Evolutionary conservation across 2,329 filamentous ascomycete genomes (phyloP), one percentile per base, ranked within the genome.

Genomic region (Fusarium protoensiforme): DNA sequence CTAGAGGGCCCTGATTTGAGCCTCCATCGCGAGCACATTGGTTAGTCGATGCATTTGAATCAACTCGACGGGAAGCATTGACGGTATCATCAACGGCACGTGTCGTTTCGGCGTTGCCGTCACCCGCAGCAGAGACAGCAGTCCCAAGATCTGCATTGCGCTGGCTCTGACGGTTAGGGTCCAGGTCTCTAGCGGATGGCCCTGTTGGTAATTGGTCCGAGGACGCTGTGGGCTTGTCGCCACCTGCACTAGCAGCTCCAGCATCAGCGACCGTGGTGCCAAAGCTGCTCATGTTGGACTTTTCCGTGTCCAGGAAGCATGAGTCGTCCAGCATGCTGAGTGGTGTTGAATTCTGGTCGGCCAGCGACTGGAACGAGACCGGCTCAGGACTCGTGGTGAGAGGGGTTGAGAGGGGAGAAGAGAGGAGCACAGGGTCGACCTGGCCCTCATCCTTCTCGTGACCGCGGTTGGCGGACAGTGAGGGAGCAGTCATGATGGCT

Each of bases 281-380:
- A 20, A 65, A 59, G 56, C 59, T 61, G 54, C 33, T 60, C 39
- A 63, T 59, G 41, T 67, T 75, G 36, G 54, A 64, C 58, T 65
- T 62, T 16, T 35, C 39, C 38, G 59, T 43, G 20, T 68, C 71
- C 38, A 67, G 48, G 46, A 68, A 72, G 58, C 67, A 78, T 61
- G 76, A 77, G 65, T 80, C 78, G 67, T 79, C 74, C 59, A 80
- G 69, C 59, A 78, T 75, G 57, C 78, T 80, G 54, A 80, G 68
- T 41, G 78, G 78, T 65, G 78, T 80, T 60, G 71, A 70, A 41
- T 64, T 79, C 59, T 77, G 77, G 60, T 80, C 77, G 74, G 74
- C 77, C 66, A 80, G 75, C 65, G 78, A 78, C 68, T 74, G 74
- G 56, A 80, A 77, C 10, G 75, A 76, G 63, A 71, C 73, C 61